Percentiles rank a stretch among this genome's conserved stretches.
These are phyloP conservation scores for Knufia petricola DNA, from an alignment of 2,329 filamentous ascomycete genomes.

Conservation along the genomic window DNA sequence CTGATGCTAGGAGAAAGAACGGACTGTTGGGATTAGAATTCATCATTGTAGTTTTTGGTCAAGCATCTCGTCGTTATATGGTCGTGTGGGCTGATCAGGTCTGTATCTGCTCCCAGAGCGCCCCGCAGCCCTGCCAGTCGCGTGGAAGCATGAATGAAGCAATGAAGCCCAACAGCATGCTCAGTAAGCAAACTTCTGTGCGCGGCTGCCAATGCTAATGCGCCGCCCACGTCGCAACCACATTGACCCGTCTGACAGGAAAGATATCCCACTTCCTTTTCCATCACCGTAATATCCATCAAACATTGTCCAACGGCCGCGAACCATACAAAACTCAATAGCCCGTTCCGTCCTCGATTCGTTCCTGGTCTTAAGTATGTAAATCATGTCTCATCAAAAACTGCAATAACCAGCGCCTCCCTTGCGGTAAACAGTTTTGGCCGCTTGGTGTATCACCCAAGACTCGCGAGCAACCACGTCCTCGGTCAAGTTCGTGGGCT, in stretches of 20 bases:
- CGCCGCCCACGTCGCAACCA: neutral
- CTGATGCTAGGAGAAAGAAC: no score
- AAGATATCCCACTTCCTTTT: neutral
- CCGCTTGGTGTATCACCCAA: neutral
- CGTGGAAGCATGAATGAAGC: neutral
- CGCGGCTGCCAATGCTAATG: neutral
- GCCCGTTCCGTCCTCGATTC: constrained; percentile 1
- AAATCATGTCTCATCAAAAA: constrained; percentile 2
- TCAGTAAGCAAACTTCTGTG: neutral
- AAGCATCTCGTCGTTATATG: constrained; percentile 4
- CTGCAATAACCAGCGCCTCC: constrained; percentile 4
- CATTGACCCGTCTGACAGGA: neutral
- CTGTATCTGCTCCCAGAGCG: neutral
- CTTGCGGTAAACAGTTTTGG: neutral
- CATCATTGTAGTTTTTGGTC: constrained; percentile 6
- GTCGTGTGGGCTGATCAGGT: constrained; percentile 3
- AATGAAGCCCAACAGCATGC: neutral
- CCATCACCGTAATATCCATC: neutral
- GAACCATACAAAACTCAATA: neutral
- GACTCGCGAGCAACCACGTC: neutral
- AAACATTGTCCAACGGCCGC: neutral
- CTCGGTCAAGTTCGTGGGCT: neutral
- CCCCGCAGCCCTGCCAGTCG: neutral
- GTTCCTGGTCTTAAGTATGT: constrained; percentile 1
- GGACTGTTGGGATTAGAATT: neutral